Evolutionary conservation across 2,329 filamentous ascomycete species (phyloP).

Genomic region (Trichoderma polysporum): DNA sequence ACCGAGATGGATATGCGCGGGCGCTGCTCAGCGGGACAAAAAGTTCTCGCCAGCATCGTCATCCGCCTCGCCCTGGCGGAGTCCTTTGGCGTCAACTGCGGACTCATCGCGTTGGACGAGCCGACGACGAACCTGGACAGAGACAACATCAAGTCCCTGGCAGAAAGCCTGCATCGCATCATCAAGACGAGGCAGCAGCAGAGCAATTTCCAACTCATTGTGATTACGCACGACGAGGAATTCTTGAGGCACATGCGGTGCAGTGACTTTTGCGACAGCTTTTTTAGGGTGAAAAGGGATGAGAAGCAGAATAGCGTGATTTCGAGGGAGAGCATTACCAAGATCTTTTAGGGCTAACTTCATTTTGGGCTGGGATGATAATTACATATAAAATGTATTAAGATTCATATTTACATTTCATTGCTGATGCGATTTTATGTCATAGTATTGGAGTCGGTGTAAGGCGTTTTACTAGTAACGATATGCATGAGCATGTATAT

Average conservation of each 20-base stretch:
- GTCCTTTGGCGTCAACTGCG: constrained; percentile 94
- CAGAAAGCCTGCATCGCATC: constrained; percentile 80
- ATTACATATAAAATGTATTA: not conserved
- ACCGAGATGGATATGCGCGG: constrained; percentile 99
- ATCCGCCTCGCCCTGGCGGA: constrained; percentile 94
- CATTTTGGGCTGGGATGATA: not conserved
- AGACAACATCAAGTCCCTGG: constrained; percentile 90
- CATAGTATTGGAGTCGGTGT: not conserved
- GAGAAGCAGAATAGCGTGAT: constrained; percentile 86
- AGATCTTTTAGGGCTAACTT: constrained; percentile 36
- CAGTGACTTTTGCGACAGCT: constrained; percentile 87
- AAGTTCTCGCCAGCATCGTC: constrained; percentile 94
- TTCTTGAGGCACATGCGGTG: constrained; percentile 93
- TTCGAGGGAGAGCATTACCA: constrained; percentile 62
- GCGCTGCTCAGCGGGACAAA: constrained; percentile 93
- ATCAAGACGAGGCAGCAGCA: constrained; percentile 81
- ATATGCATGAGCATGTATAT: not conserved
- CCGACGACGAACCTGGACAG: constrained; percentile 95
- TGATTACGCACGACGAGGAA: constrained; percentile 98
- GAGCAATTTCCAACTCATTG: constrained; percentile 94
- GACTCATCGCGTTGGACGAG: constrained; percentile 93
- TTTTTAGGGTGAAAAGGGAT: constrained; percentile 83
- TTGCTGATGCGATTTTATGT: not conserved
- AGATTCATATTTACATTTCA: not conserved
- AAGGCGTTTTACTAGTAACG: not conserved